Conservation (phyloP, 2,329 filamentous ascomycete genomes). For the Tolypocladium tropicale region DNA sequence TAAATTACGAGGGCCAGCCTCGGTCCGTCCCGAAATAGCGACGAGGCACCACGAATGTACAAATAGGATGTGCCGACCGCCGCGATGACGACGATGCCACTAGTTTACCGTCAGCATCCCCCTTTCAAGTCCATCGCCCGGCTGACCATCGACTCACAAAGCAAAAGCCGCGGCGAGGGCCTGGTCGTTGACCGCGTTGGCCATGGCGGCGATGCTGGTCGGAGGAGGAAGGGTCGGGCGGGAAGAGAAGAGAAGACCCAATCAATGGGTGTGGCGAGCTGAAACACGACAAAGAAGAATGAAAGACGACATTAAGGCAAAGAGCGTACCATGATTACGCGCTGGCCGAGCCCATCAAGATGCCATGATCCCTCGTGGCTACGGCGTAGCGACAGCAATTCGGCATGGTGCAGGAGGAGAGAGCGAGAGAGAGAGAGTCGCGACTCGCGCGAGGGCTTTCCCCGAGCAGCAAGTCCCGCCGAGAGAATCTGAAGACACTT, state of each 20-base stretch:
- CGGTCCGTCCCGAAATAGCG: slow-evolving; percentile 45
- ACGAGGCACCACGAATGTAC: slow-evolving; percentile 34
- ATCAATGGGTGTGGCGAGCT: slow-evolving; percentile 32
- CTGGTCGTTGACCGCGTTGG: slow-evolving; percentile 31
- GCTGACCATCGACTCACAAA: slow-evolving; percentile 32
- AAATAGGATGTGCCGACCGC: slow-evolving; percentile 36
- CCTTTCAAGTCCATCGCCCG: no score
- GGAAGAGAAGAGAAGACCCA: slow-evolving; percentile 28
- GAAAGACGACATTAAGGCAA: slow-evolving; percentile 5
- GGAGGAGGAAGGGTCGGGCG: slow-evolving; percentile 17
- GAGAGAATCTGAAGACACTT: background rate
- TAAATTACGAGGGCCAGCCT: slow-evolving; percentile 54
- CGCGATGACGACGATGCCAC: slow-evolving; percentile 44
- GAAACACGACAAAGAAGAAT: slow-evolving; percentile 16
- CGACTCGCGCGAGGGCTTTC: background rate
- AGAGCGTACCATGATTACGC: slow-evolving; percentile 4
- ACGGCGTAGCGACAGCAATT: slow-evolving; percentile 1
- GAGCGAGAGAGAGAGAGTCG: background rate
- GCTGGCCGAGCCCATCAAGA: background rate
- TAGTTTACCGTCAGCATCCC: slow-evolving; percentile 15
- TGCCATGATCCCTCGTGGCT: background rate
- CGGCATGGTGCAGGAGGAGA: background rate
- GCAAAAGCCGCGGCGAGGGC: slow-evolving; percentile 42
- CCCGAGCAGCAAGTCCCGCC: background rate
- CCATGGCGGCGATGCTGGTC: slow-evolving; percentile 26